Conservation (phyloP, 148 eudicot genomes). For the Rhododendron simsii region DNA sequence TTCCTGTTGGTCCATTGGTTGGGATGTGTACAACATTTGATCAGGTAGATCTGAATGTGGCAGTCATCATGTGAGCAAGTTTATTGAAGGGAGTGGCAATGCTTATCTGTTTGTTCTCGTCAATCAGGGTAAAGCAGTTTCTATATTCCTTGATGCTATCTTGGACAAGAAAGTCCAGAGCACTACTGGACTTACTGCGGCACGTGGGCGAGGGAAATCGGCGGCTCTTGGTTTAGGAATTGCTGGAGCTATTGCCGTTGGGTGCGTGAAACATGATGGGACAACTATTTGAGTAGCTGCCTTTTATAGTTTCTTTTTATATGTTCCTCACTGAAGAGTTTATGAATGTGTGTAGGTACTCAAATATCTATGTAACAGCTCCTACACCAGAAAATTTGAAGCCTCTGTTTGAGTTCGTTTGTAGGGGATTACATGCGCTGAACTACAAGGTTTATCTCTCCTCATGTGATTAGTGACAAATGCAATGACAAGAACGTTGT, state of each 20-base stretch:
- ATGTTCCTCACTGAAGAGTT: not conserved
- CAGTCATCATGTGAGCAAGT: no score
- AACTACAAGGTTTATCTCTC: slow-evolving; percentile 60
- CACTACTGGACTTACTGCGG: no score
- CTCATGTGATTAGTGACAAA: not conserved
- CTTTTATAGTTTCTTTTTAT: not conserved
- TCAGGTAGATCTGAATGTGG: no score
- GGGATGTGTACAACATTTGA: no score
- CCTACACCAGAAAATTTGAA: slow-evolving; percentile 90
- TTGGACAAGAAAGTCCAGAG: no score
- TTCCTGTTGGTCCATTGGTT: no score
- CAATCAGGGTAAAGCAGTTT: no score
- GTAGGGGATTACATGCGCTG: slow-evolving; percentile 66
- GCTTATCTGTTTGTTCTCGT: no score
- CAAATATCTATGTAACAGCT: slow-evolving; percentile 85
- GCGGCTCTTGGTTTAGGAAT: no score
- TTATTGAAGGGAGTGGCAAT: no score
- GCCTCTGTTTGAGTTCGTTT: slow-evolving; percentile 73
- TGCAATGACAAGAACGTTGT: not conserved
- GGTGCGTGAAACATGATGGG: slow-evolving; percentile 36
- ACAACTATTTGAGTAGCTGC: not conserved
- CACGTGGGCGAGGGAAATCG: no score
- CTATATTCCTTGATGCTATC: no score
- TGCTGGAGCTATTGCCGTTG: slow-evolving; percentile 21
- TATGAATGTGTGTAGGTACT: slow-evolving; percentile 47